A percentile compares a stretch with the other conserved stretches of the same genome.
phyloP scores from a whole-genome alignment of 169 alveolate species.

The Eimeria praecox region DNA sequence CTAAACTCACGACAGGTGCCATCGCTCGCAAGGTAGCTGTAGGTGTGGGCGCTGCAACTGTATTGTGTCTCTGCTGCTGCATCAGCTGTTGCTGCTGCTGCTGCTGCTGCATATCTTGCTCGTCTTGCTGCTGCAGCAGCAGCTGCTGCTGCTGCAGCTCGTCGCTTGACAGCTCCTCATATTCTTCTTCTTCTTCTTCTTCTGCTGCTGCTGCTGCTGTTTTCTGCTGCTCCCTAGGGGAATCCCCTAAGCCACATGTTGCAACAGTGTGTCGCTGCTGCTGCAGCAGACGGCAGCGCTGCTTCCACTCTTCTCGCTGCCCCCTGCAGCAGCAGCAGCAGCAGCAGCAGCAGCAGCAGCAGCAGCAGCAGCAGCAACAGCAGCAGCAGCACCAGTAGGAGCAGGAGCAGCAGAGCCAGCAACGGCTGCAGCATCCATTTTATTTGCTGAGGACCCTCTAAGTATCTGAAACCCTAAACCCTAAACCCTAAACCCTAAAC shows the following conservation, averaged over 20 bases:
- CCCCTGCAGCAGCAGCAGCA: slow-evolving; percentile 10
- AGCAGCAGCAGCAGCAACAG: background rate
- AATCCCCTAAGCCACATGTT: background rate
- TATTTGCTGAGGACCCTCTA: background rate
- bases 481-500: slow-evolving; percentile 21
- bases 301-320: background rate
- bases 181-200: background rate
- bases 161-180: background rate
- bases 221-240: background rate
- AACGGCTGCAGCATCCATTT: background rate
- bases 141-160: slow-evolving; percentile 16
- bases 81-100: background rate
- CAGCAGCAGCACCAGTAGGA: background rate
- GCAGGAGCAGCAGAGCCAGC: background rate
- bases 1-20: background rate
- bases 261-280: slow-evolving; percentile 1
- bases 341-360: slow-evolving; percentile 39
- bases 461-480: background rate
- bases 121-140: background rate
- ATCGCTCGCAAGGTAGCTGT: background rate
- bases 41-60: background rate
- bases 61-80: slow-evolving; percentile 22
- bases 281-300: background rate
- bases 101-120: background rate
- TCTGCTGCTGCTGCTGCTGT: background rate